Evolutionary conservation across 2,329 filamentous ascomycete genomes (phyloP).

Genomic region (Aspergillus pseudoterreus): DNA sequence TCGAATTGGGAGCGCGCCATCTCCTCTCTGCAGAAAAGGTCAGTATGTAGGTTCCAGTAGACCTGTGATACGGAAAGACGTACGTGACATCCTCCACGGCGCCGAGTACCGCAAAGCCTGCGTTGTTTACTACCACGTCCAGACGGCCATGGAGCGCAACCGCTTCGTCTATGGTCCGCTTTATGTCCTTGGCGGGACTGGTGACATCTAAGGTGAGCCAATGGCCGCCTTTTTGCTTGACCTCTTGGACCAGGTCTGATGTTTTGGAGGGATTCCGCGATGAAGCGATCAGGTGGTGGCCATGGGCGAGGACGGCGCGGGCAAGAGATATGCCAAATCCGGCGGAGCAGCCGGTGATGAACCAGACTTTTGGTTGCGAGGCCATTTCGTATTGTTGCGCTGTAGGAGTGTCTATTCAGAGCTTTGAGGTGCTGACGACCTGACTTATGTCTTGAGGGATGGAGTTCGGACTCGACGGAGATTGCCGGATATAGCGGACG

Average conservation of each 20-base stretch:
- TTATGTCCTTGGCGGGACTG: slow-evolving; percentile 1
- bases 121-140: slow-evolving; percentile 14
- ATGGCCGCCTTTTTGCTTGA: slow-evolving; percentile 7
- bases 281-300: slow-evolving; percentile 51
- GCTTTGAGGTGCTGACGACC: too few relatives aligned
- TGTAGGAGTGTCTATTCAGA: too few relatives aligned
- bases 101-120: slow-evolving; percentile 17
- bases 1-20: slow-evolving; percentile 18
- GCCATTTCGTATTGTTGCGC: neutral
- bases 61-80: neutral
- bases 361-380: slow-evolving; percentile 42
- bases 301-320: slow-evolving; percentile 41
- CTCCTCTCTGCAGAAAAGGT: slow-evolving; percentile 9
- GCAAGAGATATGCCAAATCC: slow-evolving; percentile 51
- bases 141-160: slow-evolving; percentile 7
- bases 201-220: slow-evolving; percentile 13
- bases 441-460: too few relatives aligned
- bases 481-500: neutral
- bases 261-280: slow-evolving; percentile 37
- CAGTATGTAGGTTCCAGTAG: neutral
- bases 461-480: neutral
- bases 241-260: slow-evolving; percentile 1
- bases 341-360: slow-evolving; percentile 52
- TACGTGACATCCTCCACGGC: slow-evolving; percentile 20
- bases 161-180: neutral